Evolutionary conservation across 257 asterid species (phyloP).

Genomic region (Salvia splendens): DNA sequence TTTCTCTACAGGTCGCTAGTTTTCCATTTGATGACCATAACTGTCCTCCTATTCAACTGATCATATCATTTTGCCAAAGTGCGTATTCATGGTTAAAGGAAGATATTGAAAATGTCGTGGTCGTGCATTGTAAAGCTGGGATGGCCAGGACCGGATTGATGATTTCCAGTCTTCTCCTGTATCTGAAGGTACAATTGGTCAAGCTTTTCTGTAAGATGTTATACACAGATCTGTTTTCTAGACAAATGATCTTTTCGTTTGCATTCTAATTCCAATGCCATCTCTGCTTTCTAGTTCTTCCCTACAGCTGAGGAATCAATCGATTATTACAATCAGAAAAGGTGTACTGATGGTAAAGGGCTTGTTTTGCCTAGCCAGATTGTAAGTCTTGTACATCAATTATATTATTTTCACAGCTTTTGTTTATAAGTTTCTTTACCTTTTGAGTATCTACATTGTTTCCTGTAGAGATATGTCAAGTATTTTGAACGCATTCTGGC

Average conservation of each 20-base stretch:
- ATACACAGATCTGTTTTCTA: neutral
- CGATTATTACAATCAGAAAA: slow-evolving; percentile 92
- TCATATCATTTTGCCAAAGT: slow-evolving; percentile 91
- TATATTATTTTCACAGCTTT: slow-evolving; percentile 18
- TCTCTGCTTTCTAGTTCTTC: slow-evolving; percentile 62
- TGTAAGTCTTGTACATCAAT: slow-evolving; percentile 50
- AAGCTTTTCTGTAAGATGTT: slow-evolving; percentile 8
- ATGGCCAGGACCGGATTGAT: slow-evolving; percentile 99
- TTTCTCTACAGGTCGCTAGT: slow-evolving; percentile 72
- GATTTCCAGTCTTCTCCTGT: slow-evolving; percentile 96
- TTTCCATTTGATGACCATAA: slow-evolving; percentile 98
- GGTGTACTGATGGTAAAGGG: slow-evolving; percentile 93
- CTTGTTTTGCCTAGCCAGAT: slow-evolving; percentile 98
- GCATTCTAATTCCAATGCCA: slow-evolving; percentile 30
- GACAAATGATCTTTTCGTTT: slow-evolving; percentile 10
- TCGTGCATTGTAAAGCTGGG: slow-evolving; percentile 99
- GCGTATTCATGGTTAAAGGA: slow-evolving; percentile 99
- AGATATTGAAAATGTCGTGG: slow-evolving; percentile 97
- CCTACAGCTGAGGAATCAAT: slow-evolving; percentile 98
- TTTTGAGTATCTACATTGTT: slow-evolving; percentile 15
- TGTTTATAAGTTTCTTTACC: slow-evolving; percentile 11
- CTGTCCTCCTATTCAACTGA: slow-evolving; percentile 96
- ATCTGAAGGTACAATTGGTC: slow-evolving; percentile 61
- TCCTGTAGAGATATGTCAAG: slow-evolving; percentile 88
- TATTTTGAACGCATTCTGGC: slow-evolving; percentile 83